These are phyloP conservation scores for Fusarium annulatum DNA, from an alignment of 2,329 filamentous ascomycete species.

Conservation along the genomic window DNA sequence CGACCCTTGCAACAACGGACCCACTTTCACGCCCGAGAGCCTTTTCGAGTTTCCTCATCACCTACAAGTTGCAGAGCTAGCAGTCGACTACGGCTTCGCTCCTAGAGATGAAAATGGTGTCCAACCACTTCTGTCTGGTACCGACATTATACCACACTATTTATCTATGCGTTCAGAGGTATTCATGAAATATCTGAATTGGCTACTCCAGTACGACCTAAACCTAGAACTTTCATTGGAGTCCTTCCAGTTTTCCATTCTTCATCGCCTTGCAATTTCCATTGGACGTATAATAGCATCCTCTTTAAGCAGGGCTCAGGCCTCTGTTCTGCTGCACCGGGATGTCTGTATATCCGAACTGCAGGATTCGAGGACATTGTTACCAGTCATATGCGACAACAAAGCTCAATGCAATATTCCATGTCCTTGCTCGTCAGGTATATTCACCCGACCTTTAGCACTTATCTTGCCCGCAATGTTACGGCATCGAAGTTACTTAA, in stretches of 20 bases:
- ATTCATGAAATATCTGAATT: background rate
- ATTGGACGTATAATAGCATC: no score
- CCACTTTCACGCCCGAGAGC: no score
- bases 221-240: rapidly evolving
- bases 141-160: no score
- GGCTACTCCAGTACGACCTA: background rate
- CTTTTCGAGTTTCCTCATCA: background rate
- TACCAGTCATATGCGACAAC: background rate
- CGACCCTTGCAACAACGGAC: background rate
- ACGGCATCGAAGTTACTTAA: no score
- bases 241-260: rapidly evolving
- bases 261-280: background rate
- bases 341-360: background rate
- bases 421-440: background rate
- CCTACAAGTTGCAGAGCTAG: rapidly evolving
- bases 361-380: rapidly evolving
- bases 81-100: background rate
- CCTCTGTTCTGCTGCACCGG: no score
- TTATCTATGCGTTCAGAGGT: no score
- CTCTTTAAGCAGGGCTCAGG: no score
- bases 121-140: background rate
- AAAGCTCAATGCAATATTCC: background rate
- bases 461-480: background rate
- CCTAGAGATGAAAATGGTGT: background rate
- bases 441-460: background rate